phyloP scores from a whole-genome alignment of 2,329 filamentous ascomycete genomes.

The Calonectria crousiana region DNA sequence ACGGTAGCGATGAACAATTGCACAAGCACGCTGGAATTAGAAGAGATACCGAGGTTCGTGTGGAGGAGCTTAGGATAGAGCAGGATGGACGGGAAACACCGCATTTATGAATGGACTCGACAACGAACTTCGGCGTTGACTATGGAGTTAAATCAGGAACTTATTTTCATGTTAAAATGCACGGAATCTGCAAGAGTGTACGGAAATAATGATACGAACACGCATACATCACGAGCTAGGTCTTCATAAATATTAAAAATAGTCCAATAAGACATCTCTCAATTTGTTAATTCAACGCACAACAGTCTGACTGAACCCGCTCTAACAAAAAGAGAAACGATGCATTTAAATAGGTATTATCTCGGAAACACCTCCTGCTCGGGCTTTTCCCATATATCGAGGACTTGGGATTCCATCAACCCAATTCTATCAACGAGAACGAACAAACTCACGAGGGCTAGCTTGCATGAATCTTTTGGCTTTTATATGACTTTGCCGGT shows the following conservation, averaged over 20 bases:
- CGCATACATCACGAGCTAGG: background rate
- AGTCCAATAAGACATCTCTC: no score
- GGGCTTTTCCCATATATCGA: background rate
- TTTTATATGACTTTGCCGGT: background rate
- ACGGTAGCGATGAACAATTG: constrained; percentile 6
- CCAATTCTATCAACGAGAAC: background rate
- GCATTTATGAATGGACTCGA: background rate
- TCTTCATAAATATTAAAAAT: background rate
- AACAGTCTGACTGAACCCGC: background rate
- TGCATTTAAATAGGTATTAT: background rate
- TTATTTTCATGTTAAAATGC: background rate
- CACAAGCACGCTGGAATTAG: background rate
- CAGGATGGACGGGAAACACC: background rate
- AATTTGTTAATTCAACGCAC: background rate
- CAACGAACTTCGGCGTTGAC: background rate
- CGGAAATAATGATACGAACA: background rate
- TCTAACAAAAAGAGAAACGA: no score
- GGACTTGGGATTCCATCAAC: background rate
- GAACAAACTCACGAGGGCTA: constrained; percentile 31
- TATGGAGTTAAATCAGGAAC: background rate
- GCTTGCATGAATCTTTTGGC: constrained; percentile 35
- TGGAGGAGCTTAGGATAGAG: background rate
- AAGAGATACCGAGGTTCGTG: background rate
- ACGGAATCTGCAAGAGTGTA: no score
- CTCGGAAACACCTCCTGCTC: background rate